A percentile compares a stretch with the other conserved stretches of the same genome.
Evolutionary conservation across 257 asterid species (phyloP).

Genomic region (Cruciata laevipes): DNA sequence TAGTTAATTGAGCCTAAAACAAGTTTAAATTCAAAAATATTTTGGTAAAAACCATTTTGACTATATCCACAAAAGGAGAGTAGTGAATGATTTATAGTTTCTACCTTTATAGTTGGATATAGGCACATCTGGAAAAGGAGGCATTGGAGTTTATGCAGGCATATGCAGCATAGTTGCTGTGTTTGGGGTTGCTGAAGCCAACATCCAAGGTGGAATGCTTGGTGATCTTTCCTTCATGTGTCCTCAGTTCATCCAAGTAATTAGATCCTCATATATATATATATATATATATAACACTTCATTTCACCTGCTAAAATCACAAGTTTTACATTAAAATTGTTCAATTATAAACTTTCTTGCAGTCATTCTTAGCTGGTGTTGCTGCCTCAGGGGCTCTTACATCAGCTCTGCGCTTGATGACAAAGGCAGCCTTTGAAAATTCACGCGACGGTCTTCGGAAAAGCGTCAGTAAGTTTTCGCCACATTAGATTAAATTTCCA

Average conservation of each 20-base stretch:
- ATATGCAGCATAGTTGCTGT: slow-evolving; percentile 57
- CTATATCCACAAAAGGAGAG: too few relatives aligned
- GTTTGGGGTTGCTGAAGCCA: slow-evolving; percentile 78
- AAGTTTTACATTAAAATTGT: too few relatives aligned
- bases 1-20: too few relatives aligned
- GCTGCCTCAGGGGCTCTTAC: slow-evolving; percentile 92
- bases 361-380: slow-evolving; percentile 83
- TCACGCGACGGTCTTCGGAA: slow-evolving; percentile 57
- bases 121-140: slow-evolving; percentile 65
- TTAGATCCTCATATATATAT: background rate
- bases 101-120: slow-evolving; percentile 44
- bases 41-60: too few relatives aligned
- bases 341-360: slow-evolving; percentile 19
- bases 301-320: too few relatives aligned
- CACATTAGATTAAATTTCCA: too few relatives aligned
- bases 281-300: too few relatives aligned
- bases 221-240: slow-evolving; percentile 83
- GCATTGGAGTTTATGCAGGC: slow-evolving; percentile 46
- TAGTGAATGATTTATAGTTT: too few relatives aligned
- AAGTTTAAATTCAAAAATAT: too few relatives aligned
- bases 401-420: slow-evolving; percentile 63
- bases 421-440: slow-evolving; percentile 75
- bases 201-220: slow-evolving; percentile 76
- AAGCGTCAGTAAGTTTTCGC: slow-evolving; percentile 50
- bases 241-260: slow-evolving; percentile 76